Base-by-base conservation (phyloP, 768 basidiomycete species). In the Postia placenta region DNA sequence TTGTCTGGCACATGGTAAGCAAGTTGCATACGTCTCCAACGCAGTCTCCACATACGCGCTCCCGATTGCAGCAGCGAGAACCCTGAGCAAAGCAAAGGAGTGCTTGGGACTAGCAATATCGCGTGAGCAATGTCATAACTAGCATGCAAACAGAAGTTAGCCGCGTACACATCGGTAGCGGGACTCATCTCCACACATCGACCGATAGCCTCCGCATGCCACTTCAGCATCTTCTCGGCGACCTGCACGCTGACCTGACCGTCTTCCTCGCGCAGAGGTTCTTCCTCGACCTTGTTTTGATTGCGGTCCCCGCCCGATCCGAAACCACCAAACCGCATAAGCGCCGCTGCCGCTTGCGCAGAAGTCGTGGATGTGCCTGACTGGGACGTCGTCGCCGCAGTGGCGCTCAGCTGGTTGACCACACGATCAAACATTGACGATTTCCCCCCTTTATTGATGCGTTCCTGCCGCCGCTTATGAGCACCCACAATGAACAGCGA, bases 131-230 rank as follows among this genome's bases (percentile, higher is more conserved):
- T 33, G 30, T 33, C 15, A 33, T 33, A 33, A 33, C 30, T 33
- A 33, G 28, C 36, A 30, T 11, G 36, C 11, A 11, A 12, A 30
- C 12, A 24, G 50, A 36, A 6, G 23, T 1, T 17, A 2, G 17
- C 3, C 14, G 4, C 90, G 69, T 60, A 96, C 92, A 94, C 81
- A 60, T 99, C 96, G 37, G 79, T 83, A 6, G 78, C 60, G 11
- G 83, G 67, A 60, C 84, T 93, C 41, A 99, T 71, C 66, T 98
- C 96, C 11, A 94, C 89, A 55, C 92, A 94, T 57, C 96, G 72
- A 3, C 96, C 95, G 24, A 96, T 84, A 4, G 93, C 91, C 64
- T 99, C 96, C 2, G 96, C 95, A 66, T 99, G 96, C 93, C 95
- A 97, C 64, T 83, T 90, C 14, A 98, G 70, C 83, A 98, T 93